Percentiles rank a stretch among this genome's conserved stretches.
Evolutionary conservation across 2,329 filamentous ascomycete species (phyloP).

Genomic region (Fusarium fujikuroi): DNA sequence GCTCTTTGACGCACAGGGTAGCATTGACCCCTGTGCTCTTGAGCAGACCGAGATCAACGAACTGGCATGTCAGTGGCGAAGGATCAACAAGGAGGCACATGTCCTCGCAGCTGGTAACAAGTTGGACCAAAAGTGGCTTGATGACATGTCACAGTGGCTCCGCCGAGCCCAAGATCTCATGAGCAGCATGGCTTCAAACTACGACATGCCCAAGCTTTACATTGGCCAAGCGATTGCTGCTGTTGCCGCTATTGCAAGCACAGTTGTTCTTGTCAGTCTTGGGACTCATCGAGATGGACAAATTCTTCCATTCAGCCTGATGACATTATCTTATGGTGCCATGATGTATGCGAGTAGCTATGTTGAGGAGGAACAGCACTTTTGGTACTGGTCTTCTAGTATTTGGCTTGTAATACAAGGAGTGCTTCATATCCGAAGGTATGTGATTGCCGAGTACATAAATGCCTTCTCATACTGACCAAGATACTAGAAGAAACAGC

Average conservation of each 20-base stretch:
- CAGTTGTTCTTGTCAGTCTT: slow-evolving; percentile 16
- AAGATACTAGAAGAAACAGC: slow-evolving; percentile 40
- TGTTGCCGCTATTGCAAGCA: slow-evolving; percentile 44
- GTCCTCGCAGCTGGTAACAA: slow-evolving; percentile 37
- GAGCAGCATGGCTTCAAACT: slow-evolving; percentile 92
- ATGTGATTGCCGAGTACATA: background rate
- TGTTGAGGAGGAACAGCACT: slow-evolving; percentile 97
- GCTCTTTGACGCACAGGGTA: slow-evolving; percentile 52
- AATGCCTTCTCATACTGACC: slow-evolving; percentile 7
- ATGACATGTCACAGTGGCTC: slow-evolving; percentile 69
- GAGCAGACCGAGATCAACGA: slow-evolving; percentile 58
- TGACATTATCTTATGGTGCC: slow-evolving; percentile 73
- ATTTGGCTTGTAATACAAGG: slow-evolving; percentile 72
- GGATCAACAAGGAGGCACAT: slow-evolving; percentile 43
- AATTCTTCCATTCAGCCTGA: slow-evolving; percentile 58
- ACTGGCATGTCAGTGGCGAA: slow-evolving; percentile 76
- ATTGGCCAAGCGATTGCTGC: slow-evolving; percentile 56
- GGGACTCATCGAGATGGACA: slow-evolving; percentile 16
- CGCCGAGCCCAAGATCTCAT: slow-evolving; percentile 79
- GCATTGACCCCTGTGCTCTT: slow-evolving; percentile 52
- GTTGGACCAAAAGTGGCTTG: slow-evolving; percentile 54
- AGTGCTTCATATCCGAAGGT: slow-evolving; percentile 58
- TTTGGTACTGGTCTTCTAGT: slow-evolving; percentile 93
- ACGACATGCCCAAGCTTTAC: slow-evolving; percentile 74
- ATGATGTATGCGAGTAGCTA: slow-evolving; percentile 99